Percentiles rank a stretch among this genome's conserved stretches.
Conservation (phyloP, 2,329 filamentous ascomycete genomes). For the Chalaropsis thielavioides region DNA sequence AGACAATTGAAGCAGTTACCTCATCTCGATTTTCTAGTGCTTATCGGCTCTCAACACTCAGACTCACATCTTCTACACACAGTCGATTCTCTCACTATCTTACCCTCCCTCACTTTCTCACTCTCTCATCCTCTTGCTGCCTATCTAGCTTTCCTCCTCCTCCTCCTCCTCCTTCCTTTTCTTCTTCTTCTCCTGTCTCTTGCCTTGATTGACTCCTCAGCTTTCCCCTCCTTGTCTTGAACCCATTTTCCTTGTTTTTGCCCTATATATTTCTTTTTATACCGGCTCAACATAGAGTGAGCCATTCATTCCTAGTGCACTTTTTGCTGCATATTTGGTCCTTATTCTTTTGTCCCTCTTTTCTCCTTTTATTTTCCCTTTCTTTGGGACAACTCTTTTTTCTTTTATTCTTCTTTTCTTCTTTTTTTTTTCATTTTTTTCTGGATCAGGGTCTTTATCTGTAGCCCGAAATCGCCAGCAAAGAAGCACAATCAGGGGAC, state of each 20-base stretch:
- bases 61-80: not conserved
- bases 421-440: not conserved
- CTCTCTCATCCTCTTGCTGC: not conserved
- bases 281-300: not conserved
- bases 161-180: not conserved
- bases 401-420: not conserved
- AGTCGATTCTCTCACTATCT: not conserved
- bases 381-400: not conserved
- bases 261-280: not conserved
- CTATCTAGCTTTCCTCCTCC: not conserved
- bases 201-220: not conserved
- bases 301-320: not conserved
- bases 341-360: not conserved
- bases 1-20: slow-evolving; percentile 8
- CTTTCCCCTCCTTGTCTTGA: not conserved
- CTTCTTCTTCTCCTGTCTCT: not conserved
- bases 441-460: not conserved
- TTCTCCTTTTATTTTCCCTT: not conserved
- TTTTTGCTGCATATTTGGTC: not conserved
- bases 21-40: not conserved
- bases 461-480: not conserved
- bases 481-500: not conserved
- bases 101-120: too few relatives aligned
- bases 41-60: slow-evolving; percentile 2
- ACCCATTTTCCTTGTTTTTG: not conserved